A percentile compares a stretch with the other conserved stretches of the same genome.
These are phyloP conservation scores for Massariosphaeria phaeospora DNA, from an alignment of 495 filamentous ascomycete genomes.

Conservation along the genomic window DNA sequence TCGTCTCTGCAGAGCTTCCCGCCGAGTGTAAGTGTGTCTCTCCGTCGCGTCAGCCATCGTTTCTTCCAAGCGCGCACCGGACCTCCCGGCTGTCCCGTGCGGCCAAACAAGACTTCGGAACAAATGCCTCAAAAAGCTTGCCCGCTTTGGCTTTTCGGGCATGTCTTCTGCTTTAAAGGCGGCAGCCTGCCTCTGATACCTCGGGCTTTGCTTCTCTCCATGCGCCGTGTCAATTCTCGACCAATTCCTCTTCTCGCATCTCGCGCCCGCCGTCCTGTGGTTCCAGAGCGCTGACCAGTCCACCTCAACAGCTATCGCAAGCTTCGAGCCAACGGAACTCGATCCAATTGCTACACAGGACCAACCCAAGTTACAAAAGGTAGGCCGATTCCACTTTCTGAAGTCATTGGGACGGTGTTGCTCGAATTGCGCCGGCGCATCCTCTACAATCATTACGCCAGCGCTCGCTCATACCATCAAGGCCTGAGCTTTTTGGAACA, in stretches of 20 bases:
- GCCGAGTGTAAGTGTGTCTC: slow-evolving; percentile 12
- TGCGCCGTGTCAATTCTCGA: background rate
- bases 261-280: slow-evolving; percentile 4
- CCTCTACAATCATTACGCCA: background rate
- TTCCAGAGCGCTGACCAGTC: slow-evolving; percentile 20
- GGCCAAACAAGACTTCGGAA: slow-evolving; percentile 17
- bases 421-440: slow-evolving; percentile 4
- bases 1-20: slow-evolving; percentile 9
- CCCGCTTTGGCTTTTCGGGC: too few relatives aligned
- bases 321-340: slow-evolving; percentile 15
- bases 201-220: background rate
- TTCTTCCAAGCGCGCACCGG: slow-evolving; percentile 7
- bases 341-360: background rate
- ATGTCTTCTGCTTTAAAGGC: too few relatives aligned
- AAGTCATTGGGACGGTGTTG: slow-evolving; percentile 5
- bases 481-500: background rate
- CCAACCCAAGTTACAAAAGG: slow-evolving; percentile 20
- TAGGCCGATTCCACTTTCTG: slow-evolving; percentile 1
- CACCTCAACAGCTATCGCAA: slow-evolving; percentile 15
- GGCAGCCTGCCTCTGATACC: too few relatives aligned
- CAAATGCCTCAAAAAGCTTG: slow-evolving; percentile 11
- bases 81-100: slow-evolving; percentile 18
- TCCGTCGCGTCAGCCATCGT: background rate
- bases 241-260: background rate
- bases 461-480: background rate